A percentile compares a stretch with the other conserved stretches of the same genome.
Evolutionary conservation across 768 basidiomycete genomes (phyloP).

Genomic region (Hericium rajendrae): DNA sequence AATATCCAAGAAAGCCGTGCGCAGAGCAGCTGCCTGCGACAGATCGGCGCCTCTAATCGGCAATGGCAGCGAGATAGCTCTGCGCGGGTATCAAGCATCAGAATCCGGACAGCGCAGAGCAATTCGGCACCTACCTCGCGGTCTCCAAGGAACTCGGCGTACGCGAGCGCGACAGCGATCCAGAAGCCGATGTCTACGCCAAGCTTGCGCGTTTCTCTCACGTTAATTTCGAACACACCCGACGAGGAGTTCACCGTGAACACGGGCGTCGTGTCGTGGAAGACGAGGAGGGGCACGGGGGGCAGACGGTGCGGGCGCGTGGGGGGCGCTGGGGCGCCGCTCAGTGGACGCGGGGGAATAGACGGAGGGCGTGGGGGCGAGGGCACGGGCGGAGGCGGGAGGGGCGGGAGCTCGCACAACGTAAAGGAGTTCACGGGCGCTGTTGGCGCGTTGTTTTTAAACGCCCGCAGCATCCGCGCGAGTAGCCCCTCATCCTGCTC

Average conservation of each 20-base stretch:
- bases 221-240: conserved; percentile 57
- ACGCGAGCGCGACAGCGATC: conserved; percentile 65
- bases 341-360: not conserved
- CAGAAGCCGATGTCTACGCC: conserved; percentile 75
- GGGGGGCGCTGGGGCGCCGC: not conserved
- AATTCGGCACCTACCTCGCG: conserved; percentile 48
- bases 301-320: conserved; percentile 3
- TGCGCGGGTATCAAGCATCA: not conserved
- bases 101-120: not conserved
- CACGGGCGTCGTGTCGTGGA: conserved; percentile 65
- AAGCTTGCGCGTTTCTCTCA: conserved; percentile 40
- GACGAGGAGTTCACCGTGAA: conserved; percentile 47
- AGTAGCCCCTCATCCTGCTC: conserved; percentile 16
- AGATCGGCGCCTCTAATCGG: not conserved
- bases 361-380: not conserved
- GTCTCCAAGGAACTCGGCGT: conserved; percentile 69
- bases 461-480: conserved; percentile 20
- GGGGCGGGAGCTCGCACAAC: conserved; percentile 9
- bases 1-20: too few relatives aligned
- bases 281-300: conserved; percentile 46
- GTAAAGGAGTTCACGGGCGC: conserved; percentile 11
- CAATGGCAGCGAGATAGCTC: not conserved
- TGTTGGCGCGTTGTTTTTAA: conserved; percentile 7
- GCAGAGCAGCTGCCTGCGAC: too few relatives aligned
- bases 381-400: not conserved